Evolutionary conservation across 2,329 filamentous ascomycete species (phyloP), one percentile per base, ranked within the genome.

Genomic region (Leptographium radiaticola): DNA sequence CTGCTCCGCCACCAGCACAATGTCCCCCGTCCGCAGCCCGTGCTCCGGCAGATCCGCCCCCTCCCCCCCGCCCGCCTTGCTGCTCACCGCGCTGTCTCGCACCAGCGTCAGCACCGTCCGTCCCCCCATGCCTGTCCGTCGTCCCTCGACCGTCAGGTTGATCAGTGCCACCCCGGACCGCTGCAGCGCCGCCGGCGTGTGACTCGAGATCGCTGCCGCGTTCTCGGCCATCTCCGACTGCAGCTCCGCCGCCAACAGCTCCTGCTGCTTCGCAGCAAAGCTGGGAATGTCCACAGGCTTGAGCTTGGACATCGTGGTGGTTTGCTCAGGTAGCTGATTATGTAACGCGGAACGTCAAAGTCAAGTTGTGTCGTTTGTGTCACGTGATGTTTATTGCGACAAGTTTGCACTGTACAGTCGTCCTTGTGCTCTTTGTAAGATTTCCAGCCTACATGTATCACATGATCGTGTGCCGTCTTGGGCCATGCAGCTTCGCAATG

Each of bases 111-210:
- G 72, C 2, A 98, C 85, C 0, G 87, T 89, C 59, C 89, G 87
- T n/a, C 93, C 93, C 16, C 90, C 93, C 40, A 96, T 75, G 0
- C 93, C 93, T 0, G 93, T 98, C 34, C 90, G 84, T 64, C 87
- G 86, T 18, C 86, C 84, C 12, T 77, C 73, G 38, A 95, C 72
- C 36, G 79, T 71, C 10, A 97, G 79, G 67, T 90, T 91, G 16
- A 82, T 80, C 61, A 93, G 74, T 36, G 88, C 88, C 43, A 89
- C 75, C n/a, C 88, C 88, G 7, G 86, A 86, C 55, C 85, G 81
- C 64, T 87, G 80, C 13, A 94, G 80, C 1, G 79, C 74, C 0
- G 77, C 71, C 6, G 88, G 87, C 49, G 83, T 81, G 66, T 86
- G 80, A 47, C 77, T 77, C 46, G 80, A 75, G 55, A 89, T 77